Evolutionary conservation across 108 stramenopile species (phyloP).

Genomic region (Stephanodiscus triporus): DNA sequence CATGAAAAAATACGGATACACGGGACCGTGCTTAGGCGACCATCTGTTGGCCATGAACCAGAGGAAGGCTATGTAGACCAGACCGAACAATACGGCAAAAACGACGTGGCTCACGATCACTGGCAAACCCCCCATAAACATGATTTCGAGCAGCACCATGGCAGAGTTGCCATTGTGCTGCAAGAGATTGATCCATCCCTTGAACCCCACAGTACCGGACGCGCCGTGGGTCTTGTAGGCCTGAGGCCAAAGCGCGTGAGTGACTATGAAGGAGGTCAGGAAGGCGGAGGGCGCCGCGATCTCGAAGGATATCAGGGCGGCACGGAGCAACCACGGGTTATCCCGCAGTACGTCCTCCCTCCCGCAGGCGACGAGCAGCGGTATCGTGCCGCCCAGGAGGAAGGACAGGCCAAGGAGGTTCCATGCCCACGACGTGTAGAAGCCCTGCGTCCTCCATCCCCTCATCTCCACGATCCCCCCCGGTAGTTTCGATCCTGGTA

Average conservation of each 20-base stretch:
- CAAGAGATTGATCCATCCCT: constrained; percentile 48
- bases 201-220: constrained; percentile 46
- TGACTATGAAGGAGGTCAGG: constrained; percentile 60
- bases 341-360: constrained; percentile 25
- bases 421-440: constrained; percentile 80
- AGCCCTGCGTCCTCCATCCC: constrained; percentile 55
- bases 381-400: constrained; percentile 57
- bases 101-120: constrained; percentile 52
- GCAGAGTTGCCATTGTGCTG: constrained; percentile 65
- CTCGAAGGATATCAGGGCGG: constrained; percentile 65
- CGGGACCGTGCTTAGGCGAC: constrained; percentile 48
- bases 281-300: constrained; percentile 67
- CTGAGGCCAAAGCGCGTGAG: constrained; percentile 71
- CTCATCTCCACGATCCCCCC: constrained; percentile 13
- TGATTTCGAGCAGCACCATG: constrained; percentile 56
- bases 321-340: constrained; percentile 58
- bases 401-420: constrained; percentile 68
- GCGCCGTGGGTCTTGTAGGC: constrained; percentile 38
- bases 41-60: constrained; percentile 55
- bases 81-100: constrained; percentile 53
- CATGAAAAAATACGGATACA: constrained; percentile 68
- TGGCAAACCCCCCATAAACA: constrained; percentile 59
- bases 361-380: constrained; percentile 37
- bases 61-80: constrained; percentile 56
- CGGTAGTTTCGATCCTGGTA: constrained; percentile 40